phyloP scores from a whole-genome alignment of 1,284 basidiomycete species.

The Violaceomyces palustris region DNA sequence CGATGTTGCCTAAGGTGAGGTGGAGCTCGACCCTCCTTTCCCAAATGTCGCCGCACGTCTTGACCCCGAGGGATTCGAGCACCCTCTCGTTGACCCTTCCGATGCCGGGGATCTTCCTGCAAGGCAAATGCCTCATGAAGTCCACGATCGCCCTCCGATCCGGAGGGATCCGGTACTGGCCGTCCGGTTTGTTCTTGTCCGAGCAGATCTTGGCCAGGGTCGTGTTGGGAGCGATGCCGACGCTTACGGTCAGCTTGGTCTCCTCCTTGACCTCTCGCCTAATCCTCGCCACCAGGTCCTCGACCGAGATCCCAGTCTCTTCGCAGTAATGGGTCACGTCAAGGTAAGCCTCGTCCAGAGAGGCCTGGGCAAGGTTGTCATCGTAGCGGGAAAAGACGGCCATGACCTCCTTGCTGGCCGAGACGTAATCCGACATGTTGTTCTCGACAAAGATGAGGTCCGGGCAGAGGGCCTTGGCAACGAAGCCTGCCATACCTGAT shows the following conservation, averaged over 20 bases:
- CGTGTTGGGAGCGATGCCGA: slow-evolving; percentile 61
- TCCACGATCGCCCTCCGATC: slow-evolving; percentile 32
- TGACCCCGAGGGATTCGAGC: slow-evolving; percentile 38
- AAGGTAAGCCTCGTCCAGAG: slow-evolving; percentile 75
- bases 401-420: slow-evolving; percentile 50
- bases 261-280: slow-evolving; percentile 26
- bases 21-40: slow-evolving; percentile 37
- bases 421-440: slow-evolving; percentile 51
- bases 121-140: slow-evolving; percentile 42
- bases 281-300: slow-evolving; percentile 64
- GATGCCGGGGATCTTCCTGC: slow-evolving; percentile 49
- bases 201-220: slow-evolving; percentile 79
- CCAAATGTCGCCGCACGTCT: slow-evolving; percentile 48
- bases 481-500: slow-evolving; percentile 63
- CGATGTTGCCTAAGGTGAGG: slow-evolving; percentile 34
- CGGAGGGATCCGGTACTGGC: slow-evolving; percentile 36
- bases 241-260: slow-evolving; percentile 75
- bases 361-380: slow-evolving; percentile 70
- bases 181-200: slow-evolving; percentile 61
- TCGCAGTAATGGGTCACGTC: slow-evolving; percentile 71
- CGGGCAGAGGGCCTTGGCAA: slow-evolving; percentile 89
- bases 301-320: slow-evolving; percentile 63
- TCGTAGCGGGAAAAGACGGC: slow-evolving; percentile 69
- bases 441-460: slow-evolving; percentile 69
- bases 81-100: slow-evolving; percentile 48